Evolutionary conservation across 495 filamentous ascomycete species (phyloP), one percentile per base, ranked within the genome.

Genomic region (Cetradonia linearis): DNA sequence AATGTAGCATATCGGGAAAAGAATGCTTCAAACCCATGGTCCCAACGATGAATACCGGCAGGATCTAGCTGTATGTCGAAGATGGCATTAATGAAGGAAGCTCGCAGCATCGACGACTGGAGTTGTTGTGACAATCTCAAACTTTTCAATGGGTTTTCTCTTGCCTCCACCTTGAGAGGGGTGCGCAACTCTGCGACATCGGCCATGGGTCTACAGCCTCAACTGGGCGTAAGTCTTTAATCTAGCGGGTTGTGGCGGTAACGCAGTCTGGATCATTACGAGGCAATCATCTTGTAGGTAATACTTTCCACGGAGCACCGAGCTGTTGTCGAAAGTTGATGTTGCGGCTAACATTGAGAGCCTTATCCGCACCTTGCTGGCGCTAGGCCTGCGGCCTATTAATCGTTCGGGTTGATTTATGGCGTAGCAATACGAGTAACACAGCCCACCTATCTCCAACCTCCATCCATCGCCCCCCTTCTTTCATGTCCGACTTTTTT

Each of bases 11-110:
- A 64, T 30, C 54, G 53, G 36, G 52, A 27, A 49, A 64, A 64
- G 54, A 61, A 64, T 27, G 62, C 54, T 16, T 61, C 58, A 34
- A 56, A 61, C 18, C 50, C 42, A 27, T 52, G 23, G n/a, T 64
- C 62, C 42, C 50, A 53, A 3, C 11, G 8, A 16, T 49, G 46
- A 1, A 58, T 3, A 4, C 10, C 30, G 23, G 44, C 14, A 23
- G 40, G 27, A 36, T 52, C 40, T 13, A 61, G 38, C 1, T 58
- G 42, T 8, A 54, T 27, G 23, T 61, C 58, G 44, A 64, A 54
- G 1, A 58, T 37, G 23, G 33, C 40, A 44, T 28, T 30, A 28
- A 61, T 54, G 9, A 64, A 61, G 25, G 23, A 30, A 25, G 33
- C 25, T 11, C 62, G 58, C n/a, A 46, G 52, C 3, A 34, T 5